phyloP scores from a whole-genome alignment of 2,329 filamentous ascomycete species.

The Teratosphaeria destructans region DNA sequence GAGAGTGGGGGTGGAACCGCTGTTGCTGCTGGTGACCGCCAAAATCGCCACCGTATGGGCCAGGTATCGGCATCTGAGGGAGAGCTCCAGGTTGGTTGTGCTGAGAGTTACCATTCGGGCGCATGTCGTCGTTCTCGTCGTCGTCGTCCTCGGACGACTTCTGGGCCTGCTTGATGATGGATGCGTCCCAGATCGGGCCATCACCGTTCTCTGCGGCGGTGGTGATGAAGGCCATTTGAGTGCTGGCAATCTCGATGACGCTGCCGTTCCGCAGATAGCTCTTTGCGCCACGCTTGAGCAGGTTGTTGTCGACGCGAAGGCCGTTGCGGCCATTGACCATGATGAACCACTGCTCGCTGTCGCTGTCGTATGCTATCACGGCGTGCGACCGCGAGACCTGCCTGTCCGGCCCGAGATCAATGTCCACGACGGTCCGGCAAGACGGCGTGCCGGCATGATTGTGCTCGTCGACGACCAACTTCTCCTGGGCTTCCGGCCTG shows the following conservation, averaged over 20 bases:
- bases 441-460: conserved; percentile 18
- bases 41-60: conserved; percentile 11
- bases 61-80: conserved; percentile 6
- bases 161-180: conserved; percentile 28
- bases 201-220: conserved; percentile 65
- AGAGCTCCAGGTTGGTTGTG: conserved; percentile 18
- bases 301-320: conserved; percentile 66
- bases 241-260: conserved; percentile 81
- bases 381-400: conserved; percentile 42
- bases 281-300: conserved; percentile 56
- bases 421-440: conserved; percentile 52
- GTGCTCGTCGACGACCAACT: conserved; percentile 14
- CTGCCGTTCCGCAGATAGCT: conserved; percentile 70
- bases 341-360: conserved; percentile 61
- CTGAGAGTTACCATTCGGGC: conserved; percentile 4
- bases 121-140: conserved; percentile 22
- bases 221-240: conserved; percentile 99
- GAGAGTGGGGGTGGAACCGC: conserved; percentile 27
- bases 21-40: conserved; percentile 14
- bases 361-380: conserved; percentile 37
- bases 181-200: conserved; percentile 48
- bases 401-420: conserved; percentile 59
- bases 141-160: conserved; percentile 33
- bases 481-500: conserved; percentile 39
- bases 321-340: conserved; percentile 86